phyloP scores from a whole-genome alignment of 495 filamentous ascomycete species.

The Elaphomyces granulatus region DNA sequence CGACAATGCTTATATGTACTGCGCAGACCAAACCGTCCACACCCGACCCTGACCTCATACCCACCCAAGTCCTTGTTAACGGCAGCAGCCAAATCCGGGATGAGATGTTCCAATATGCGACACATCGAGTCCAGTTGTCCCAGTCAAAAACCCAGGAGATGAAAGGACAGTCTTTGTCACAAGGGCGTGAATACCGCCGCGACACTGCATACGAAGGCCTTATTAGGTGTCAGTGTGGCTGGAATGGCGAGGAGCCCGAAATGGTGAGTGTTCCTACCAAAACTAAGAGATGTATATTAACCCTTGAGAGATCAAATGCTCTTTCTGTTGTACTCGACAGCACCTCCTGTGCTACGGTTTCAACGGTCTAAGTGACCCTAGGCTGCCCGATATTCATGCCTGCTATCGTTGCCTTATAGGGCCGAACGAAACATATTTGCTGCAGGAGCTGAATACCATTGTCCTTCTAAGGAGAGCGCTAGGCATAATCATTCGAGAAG shows the following conservation, averaged over 20 bases:
- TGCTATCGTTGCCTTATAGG: conserved; percentile 37
- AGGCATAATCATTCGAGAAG: conserved; percentile 14
- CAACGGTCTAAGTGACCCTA: conserved; percentile 11
- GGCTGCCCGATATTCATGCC: conserved; percentile 24
- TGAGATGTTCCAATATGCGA: too few relatives aligned
- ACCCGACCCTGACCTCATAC: conserved; percentile 10
- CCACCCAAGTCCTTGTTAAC: conserved; percentile 8
- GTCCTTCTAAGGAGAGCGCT: conserved; percentile 20
- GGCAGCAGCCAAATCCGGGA: background rate
- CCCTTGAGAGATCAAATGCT: conserved; percentile 25
- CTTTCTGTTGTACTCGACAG: conserved; percentile 33
- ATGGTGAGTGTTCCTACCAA: conserved; percentile 22
- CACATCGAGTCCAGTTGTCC: background rate
- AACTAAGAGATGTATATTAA: conserved; percentile 2
- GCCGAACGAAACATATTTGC: conserved; percentile 15
- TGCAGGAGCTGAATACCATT: conserved; percentile 21
- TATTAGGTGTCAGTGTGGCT: conserved; percentile 30
- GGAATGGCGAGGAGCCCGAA: conserved; percentile 21
- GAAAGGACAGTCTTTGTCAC: background rate
- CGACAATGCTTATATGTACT: too few relatives aligned
- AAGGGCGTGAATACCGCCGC: background rate
- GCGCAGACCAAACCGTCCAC: conserved; percentile 6
- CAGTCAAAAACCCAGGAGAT: conserved; percentile 1
- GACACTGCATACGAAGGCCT: conserved; percentile 5
- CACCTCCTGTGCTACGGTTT: conserved; percentile 38